Evolutionary conservation across 2,329 filamentous ascomycete species (phyloP), one percentile per base, ranked within the genome.

Genomic region (Colletotrichum kahawae): DNA sequence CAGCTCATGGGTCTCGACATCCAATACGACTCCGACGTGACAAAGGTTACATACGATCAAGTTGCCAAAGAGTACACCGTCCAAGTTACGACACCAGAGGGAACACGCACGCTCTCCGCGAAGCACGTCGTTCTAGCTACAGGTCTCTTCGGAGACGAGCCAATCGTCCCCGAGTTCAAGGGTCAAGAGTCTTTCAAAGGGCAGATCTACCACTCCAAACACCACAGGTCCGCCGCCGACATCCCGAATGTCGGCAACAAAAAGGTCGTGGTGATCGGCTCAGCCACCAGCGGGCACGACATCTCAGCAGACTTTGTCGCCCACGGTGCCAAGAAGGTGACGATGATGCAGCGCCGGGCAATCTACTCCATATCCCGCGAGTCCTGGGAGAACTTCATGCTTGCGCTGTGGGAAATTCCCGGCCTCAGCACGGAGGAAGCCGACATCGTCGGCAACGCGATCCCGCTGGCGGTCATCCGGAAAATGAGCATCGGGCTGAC

Each of bases 311-410:
- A 89, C 77, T 89, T 85, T 76, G 84, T 85, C 63, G 84, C 89
- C 66, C 84, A 86, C 38, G 88, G 88, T 2, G 86, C 87, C 7
- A 77, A 74, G 3, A 80, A 85, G 24, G 88, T 90, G 3, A 89
- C 88, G 5, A 88, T 91, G 85, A 78, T 91, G 2, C 89, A 91
- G 79, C 87, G 89, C 10, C 82, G 83, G 10, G 85, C 85, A 3
- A 90, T 88, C 4, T 90, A 87, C 78, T 86, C 90, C 13, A 83
- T 90, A 31, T 86, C 85, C 1, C 83, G 82, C 16, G 83, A 86
- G 63, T 70, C 51, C 5, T 84, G 84, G 54, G 85, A 86, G 2
- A 81, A 87, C 1, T 83, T 87, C 48, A 86, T 89, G 80, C 80
- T 85, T 67, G 82, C 84, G 7, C 81, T 85, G 33, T 82, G 78